Conservation (phyloP, 192 early-diverging fungal species). For the Backusella psychrophila region DNA sequence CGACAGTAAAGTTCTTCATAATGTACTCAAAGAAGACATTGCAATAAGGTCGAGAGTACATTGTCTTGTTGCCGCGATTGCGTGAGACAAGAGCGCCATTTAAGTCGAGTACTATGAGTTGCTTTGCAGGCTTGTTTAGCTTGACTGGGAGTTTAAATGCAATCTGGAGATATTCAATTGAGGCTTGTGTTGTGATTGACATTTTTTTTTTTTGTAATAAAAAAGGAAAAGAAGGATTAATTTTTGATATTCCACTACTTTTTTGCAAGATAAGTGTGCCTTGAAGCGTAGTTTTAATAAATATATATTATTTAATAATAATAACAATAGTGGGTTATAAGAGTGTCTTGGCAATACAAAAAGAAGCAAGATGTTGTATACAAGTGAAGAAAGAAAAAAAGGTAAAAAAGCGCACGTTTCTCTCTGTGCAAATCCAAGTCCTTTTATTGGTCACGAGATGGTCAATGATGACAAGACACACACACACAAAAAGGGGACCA, state of each 20-base stretch:
- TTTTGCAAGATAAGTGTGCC: not conserved
- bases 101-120: constrained; percentile 67
- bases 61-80: constrained; percentile 1
- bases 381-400: too few relatives aligned
- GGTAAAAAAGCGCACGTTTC: too few relatives aligned
- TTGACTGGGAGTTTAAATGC: not conserved
- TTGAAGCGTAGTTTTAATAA: not conserved
- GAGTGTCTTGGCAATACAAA: too few relatives aligned
- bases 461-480: not conserved
- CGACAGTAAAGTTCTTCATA: constrained; percentile 57
- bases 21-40: constrained; percentile 54
- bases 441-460: not conserved
- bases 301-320: not conserved
- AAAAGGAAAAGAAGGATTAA: not conserved
- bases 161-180: not conserved
- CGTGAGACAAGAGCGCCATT: constrained; percentile 68
- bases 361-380: too few relatives aligned
- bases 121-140: constrained; percentile 9
- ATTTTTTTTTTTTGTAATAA: not conserved
- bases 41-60: constrained; percentile 50
- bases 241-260: too few relatives aligned
- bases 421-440: too few relatives aligned
- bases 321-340: too few relatives aligned
- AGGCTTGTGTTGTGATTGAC: not conserved
- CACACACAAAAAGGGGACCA: not conserved